A percentile compares a stretch with the other conserved stretches of the same genome.
Conservation (phyloP, 163 green algal species). For the Scenedesmus sp. region DNA sequence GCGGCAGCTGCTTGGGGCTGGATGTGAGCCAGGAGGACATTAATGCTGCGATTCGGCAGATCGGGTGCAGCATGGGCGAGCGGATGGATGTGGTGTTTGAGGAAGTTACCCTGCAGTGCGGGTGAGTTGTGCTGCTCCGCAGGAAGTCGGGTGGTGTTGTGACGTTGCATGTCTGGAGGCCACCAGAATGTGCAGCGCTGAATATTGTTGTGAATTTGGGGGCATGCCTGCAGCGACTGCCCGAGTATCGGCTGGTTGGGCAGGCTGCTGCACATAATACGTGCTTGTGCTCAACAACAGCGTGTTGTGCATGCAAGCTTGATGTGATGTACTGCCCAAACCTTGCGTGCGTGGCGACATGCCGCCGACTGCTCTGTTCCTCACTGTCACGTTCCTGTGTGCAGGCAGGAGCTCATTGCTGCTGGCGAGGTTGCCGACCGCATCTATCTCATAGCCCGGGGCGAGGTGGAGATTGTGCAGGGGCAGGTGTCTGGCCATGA, state of each 20-base stretch:
- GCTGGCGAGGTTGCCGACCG: slow-evolving; percentile 61
- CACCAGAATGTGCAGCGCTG: neutral
- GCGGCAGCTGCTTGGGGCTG: slow-evolving; percentile 15
- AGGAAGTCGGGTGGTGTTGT: neutral
- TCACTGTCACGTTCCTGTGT: neutral
- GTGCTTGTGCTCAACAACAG: too few relatives aligned
- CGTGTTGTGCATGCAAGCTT: too few relatives aligned
- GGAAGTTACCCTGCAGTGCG: slow-evolving; percentile 26
- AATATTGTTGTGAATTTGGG: too few relatives aligned
- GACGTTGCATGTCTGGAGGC: neutral
- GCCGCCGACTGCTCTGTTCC: neutral
- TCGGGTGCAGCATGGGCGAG: slow-evolving; percentile 28
- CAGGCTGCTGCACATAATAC: too few relatives aligned
- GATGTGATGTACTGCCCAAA: too few relatives aligned
- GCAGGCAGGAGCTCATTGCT: slow-evolving; percentile 62
- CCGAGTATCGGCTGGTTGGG: too few relatives aligned
- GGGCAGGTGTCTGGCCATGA: neutral
- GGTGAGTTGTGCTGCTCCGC: slow-evolving; percentile 30
- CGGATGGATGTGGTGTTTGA: slow-evolving; percentile 55
- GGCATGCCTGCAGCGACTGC: too few relatives aligned
- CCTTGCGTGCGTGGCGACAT: neutral
- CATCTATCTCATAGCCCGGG: slow-evolving; percentile 67
- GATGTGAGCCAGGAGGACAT: slow-evolving; percentile 67
- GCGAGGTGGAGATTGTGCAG: slow-evolving; percentile 66
- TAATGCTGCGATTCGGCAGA: slow-evolving; percentile 63